Evolutionary conservation across 768 basidiomycete species (phyloP), one percentile per base, ranked within the genome.

Genomic region (Rhodotorula toruloides): DNA sequence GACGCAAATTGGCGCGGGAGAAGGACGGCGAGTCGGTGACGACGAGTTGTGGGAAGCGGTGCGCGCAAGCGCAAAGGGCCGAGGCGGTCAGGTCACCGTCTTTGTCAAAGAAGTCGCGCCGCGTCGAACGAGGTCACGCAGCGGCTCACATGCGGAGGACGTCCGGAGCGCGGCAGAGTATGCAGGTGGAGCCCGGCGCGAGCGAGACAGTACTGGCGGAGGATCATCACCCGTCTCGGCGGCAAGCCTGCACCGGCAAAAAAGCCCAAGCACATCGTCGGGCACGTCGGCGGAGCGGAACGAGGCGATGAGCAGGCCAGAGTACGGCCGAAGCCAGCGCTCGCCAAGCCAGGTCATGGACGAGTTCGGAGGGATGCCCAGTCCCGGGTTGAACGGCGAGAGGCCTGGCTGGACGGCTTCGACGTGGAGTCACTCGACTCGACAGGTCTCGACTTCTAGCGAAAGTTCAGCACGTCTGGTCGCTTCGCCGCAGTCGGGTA

Each of bases 91-190:
- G 77, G 79, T 83, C 34, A 86, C 82, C 74, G 90, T 90, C 22
- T 83, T 84, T 29, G 84, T 94, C 74, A 92, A 92, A 77, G 87
- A 96, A 67, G 81, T 92, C 62, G 85, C 92, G 13, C 34, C 85
- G 86, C 47, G 84, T 85, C 74, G 76, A 70, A 21, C 63, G 72
- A 21, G 68, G 74, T n/a, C 74, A 72, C 8, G 71, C 81, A 52
- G 59, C 77, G 34, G 79, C 80, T 54, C 77, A 76, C 13, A 85
- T 84, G 50, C 79, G 84, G 64, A 81, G 87, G 86, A n/a, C 87
- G 88, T 74, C 39, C n/a, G 50, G 47, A 61, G 50, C 53, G 34
- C 27, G 16, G 48, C 48, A 3, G 48, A 49, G 31, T 49, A 49
- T 19, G 53, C 53, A 12, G 37, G 53, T n/a, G 39, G 31, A 16